Conservation (phyloP, 1,284 basidiomycete species). For the Puccinia triticina region DNA sequence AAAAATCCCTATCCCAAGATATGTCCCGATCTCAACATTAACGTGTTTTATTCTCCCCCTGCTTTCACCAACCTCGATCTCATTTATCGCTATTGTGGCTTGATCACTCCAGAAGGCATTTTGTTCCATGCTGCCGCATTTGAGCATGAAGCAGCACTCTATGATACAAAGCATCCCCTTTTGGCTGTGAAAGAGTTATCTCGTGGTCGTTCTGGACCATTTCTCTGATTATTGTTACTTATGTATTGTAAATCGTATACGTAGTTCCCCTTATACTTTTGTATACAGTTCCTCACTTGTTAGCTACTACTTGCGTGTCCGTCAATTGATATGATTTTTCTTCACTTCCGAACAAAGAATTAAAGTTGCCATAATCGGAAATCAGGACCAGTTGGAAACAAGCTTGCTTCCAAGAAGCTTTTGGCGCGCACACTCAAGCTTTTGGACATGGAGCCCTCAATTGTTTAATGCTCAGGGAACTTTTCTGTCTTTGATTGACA, state of each 20-base stretch:
- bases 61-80: slow-evolving; percentile 20
- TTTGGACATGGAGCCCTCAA: no score
- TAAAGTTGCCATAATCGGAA: no score
- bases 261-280: neutral
- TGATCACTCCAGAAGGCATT: slow-evolving; percentile 18
- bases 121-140: slow-evolving; percentile 11
- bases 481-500: no score
- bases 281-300: no score
- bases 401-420: no score
- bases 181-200: slow-evolving; percentile 35
- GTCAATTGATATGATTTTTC: no score
- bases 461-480: no score
- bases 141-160: slow-evolving; percentile 7
- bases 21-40: slow-evolving; percentile 28
- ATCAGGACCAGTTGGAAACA: no score
- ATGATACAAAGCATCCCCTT: neutral
- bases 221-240: neutral
- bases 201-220: neutral
- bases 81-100: slow-evolving; percentile 6
- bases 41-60: slow-evolving; percentile 24
- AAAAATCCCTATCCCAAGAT: slow-evolving; percentile 36
- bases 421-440: no score
- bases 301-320: neutral
- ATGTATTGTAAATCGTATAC: neutral
- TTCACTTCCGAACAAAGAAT: no score